These are phyloP conservation scores for Juglanconis sp. DNA, from an alignment of 2,329 filamentous ascomycete species.

Conservation along the genomic window DNA sequence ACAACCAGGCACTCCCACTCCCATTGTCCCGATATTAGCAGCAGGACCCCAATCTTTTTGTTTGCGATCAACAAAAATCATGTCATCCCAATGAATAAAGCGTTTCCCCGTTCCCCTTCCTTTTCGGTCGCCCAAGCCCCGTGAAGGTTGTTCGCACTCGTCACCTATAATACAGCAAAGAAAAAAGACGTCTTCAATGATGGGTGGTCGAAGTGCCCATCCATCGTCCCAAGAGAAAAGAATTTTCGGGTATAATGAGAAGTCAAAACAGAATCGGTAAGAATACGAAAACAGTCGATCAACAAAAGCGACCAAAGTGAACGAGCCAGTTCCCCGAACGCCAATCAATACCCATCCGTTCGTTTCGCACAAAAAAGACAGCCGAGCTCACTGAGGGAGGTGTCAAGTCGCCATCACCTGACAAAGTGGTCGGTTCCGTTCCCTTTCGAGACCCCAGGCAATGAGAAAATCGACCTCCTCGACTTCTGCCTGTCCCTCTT, in stretches of 20 bases:
- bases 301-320: background rate
- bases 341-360: constrained; percentile 7
- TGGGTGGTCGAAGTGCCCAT: background rate
- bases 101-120: background rate
- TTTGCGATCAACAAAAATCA: background rate
- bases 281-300: background rate
- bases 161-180: background rate
- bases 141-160: background rate
- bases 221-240: background rate
- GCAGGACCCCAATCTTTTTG: background rate
- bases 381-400: background rate
- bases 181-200: background rate
- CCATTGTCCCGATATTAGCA: no score
- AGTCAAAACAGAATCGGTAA: background rate
- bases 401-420: background rate
- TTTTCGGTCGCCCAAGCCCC: background rate
- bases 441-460: background rate
- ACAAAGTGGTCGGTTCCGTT: background rate
- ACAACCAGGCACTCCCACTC: background rate
- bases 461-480: background rate
- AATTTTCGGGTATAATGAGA: constrained; percentile 12
- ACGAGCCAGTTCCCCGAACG: constrained; percentile 1
- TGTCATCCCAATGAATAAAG: background rate
- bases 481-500: background rate
- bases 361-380: background rate